These are phyloP conservation scores for Calonectria fujianensis DNA, from an alignment of 2,329 filamentous ascomycete species.

Conservation along the genomic window DNA sequence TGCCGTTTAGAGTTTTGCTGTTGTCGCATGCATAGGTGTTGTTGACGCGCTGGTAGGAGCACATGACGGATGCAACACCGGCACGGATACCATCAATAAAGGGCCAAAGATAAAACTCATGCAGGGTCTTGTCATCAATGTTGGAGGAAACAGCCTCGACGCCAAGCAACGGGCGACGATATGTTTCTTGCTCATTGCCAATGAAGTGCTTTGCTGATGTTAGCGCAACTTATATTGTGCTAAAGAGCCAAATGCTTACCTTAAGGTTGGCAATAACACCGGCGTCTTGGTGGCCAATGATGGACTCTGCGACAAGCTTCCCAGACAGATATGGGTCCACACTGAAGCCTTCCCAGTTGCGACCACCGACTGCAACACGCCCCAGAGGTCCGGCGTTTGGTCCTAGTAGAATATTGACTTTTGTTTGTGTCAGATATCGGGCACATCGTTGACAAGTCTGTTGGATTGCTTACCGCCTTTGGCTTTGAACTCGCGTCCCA, in stretches of 20 bases:
- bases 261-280: slow-evolving; percentile 87
- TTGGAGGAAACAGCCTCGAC: slow-evolving; percentile 76
- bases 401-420: slow-evolving; percentile 80
- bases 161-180: slow-evolving; percentile 63
- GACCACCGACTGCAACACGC: slow-evolving; percentile 80
- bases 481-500: slow-evolving; percentile 74
- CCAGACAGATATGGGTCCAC: slow-evolving; percentile 83
- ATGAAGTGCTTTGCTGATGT: slow-evolving; percentile 69
- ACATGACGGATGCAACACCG: slow-evolving; percentile 77
- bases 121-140: slow-evolving; percentile 78
- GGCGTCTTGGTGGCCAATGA: slow-evolving; percentile 84
- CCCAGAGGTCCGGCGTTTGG: slow-evolving; percentile 83
- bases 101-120: slow-evolving; percentile 80
- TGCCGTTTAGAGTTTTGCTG: slow-evolving; percentile 79
- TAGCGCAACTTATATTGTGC: accelerated
- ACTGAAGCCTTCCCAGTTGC: slow-evolving; percentile 86
- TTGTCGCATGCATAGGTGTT: slow-evolving; percentile 85
- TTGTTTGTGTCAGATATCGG: background rate
- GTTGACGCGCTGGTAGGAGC: slow-evolving; percentile 83
- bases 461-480: slow-evolving; percentile 70
- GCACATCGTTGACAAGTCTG: accelerated
- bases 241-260: slow-evolving; percentile 50
- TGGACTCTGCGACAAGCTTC: slow-evolving; percentile 80
- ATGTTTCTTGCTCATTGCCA: slow-evolving; percentile 77
- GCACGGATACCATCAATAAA: slow-evolving; percentile 77